Percentiles rank a stretch among this genome's conserved stretches.
These are phyloP conservation scores for Mortierella sp. DNA, from an alignment of 371 early-diverging fungal species.

Conservation along the genomic window DNA sequence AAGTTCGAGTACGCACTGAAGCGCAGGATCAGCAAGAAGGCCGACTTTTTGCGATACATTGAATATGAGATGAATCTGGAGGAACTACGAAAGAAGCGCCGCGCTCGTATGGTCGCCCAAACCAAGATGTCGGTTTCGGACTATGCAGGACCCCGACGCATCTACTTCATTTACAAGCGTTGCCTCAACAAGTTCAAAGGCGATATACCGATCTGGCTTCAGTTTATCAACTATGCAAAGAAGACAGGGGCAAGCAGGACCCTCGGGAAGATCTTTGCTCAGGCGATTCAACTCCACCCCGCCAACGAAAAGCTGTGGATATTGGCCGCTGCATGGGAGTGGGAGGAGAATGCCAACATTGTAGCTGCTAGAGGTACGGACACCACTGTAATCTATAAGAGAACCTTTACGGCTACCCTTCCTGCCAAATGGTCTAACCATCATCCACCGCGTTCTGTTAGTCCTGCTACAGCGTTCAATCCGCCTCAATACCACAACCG, in stretches of 20 bases:
- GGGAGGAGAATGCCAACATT: constrained; percentile 84
- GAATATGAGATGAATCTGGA: constrained; percentile 95
- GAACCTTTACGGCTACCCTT: neutral
- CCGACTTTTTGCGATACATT: constrained; percentile 90
- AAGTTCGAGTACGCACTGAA: constrained; percentile 89
- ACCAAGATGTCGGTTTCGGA: constrained; percentile 59
- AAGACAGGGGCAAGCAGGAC: constrained; percentile 67
- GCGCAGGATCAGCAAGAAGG: constrained; percentile 76
- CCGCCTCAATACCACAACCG: constrained; percentile 79
- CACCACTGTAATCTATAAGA: too few relatives aligned
- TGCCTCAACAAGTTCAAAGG: constrained; percentile 84
- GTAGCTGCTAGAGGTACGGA: constrained; percentile 75
- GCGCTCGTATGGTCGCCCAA: constrained; percentile 67
- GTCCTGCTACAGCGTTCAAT: constrained; percentile 89
- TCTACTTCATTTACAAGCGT: constrained; percentile 83
- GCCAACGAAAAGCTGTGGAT: constrained; percentile 87
- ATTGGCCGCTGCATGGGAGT: constrained; percentile 91
- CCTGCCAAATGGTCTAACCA: too few relatives aligned
- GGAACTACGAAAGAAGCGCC: constrained; percentile 82
- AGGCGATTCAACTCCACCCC: constrained; percentile 91
- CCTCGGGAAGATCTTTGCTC: constrained; percentile 69
- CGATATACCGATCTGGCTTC: constrained; percentile 88
- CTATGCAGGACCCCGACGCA: constrained; percentile 72
- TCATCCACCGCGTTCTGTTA: constrained; percentile 10
- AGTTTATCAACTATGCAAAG: constrained; percentile 89